A percentile compares a stretch with the other conserved stretches of the same genome.
These are phyloP conservation scores for Backusella tarrabulga DNA, from an alignment of 192 early-diverging fungal genomes.

Conservation along the genomic window DNA sequence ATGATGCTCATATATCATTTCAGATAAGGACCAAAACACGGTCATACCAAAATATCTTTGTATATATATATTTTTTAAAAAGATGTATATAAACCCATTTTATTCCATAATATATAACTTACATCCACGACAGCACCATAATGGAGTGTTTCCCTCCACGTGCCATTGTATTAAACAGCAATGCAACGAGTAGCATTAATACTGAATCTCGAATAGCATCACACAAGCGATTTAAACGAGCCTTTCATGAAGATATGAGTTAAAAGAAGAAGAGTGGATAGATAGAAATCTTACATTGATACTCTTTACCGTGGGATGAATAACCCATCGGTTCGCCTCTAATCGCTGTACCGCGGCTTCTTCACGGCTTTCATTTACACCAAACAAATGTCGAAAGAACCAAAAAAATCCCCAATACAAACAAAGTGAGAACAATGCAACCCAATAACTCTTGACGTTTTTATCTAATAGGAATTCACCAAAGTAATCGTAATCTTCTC, in stretches of 20 bases:
- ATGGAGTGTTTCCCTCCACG: slow-evolving; percentile 1
- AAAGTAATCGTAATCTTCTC: slow-evolving; percentile 12
- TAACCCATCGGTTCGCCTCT: neutral
- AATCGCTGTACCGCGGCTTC: neutral
- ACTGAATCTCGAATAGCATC: neutral
- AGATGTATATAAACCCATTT: neutral
- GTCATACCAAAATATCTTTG: slow-evolving; percentile 1
- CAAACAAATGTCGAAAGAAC: slow-evolving; percentile 11
- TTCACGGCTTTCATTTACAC: neutral
- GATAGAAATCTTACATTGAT: neutral
- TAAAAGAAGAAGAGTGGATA: neutral
- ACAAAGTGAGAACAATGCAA: neutral
- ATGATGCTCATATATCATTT: slow-evolving; percentile 7
- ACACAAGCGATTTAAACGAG: neutral
- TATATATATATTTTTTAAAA: neutral
- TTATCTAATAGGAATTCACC: neutral
- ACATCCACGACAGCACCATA: slow-evolving; percentile 6
- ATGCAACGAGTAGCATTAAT: neutral
- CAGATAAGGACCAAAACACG: slow-evolving; percentile 2
- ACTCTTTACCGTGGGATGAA: neutral
- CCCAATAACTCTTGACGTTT: slow-evolving; percentile 7
- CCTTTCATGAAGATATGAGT: neutral
- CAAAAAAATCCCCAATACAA: slow-evolving; percentile 9
- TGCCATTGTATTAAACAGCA: slow-evolving; percentile 12
- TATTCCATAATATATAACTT: neutral